Base-by-base conservation (phyloP, 305 asterid species). In the Fraxinus paxiana region DNA sequence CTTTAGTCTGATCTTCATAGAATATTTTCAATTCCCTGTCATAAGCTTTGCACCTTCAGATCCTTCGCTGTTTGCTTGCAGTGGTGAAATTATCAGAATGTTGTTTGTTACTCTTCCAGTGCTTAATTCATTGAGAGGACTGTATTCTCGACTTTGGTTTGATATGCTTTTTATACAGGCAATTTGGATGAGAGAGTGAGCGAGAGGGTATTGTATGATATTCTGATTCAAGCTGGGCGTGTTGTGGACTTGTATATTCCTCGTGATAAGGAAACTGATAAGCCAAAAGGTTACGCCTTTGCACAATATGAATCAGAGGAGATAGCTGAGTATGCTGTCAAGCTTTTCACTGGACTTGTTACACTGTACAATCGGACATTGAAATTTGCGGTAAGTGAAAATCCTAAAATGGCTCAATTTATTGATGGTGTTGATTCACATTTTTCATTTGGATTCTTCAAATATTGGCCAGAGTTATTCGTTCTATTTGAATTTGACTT, bases 151-250 rank as follows among this genome's bases (percentile, higher is more conserved):
- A 81, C 74, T 17, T 85, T 59, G 17, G 20, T 43, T 38, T 13
- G 56, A 75, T 70, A 20, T 30, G 73, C 79, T 70, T 81, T 71
- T 65, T 59, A 75, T 61, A 3, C 89, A 96, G 98, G 99, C 7
- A 94, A 89, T 86, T 86, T 96, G 83, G 98, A 96, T 43, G 98
- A 94, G 82, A 92, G 88, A 80, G 97, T 96, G 56, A 86, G 83
- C 33, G 97, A 96, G 12, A 91, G 97, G 88, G 97, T 96, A 78
- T 83, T 96, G 84, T 96, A 96, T 78, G 98, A 96, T 85, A 96
- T 96, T 83, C 94, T 96, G 51, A 94, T 96, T 87, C 97, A 96
- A 89, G 98, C 99, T 22, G 98, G 98, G 2, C 93, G 91, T 15
- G 88, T 96, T 4, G 90, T 94, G 56, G 97, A 96, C 75, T 82